These are phyloP conservation scores for Phytophthora macrochlamydospora DNA, from an alignment of 352 stramenopile species.

Conservation along the genomic window DNA sequence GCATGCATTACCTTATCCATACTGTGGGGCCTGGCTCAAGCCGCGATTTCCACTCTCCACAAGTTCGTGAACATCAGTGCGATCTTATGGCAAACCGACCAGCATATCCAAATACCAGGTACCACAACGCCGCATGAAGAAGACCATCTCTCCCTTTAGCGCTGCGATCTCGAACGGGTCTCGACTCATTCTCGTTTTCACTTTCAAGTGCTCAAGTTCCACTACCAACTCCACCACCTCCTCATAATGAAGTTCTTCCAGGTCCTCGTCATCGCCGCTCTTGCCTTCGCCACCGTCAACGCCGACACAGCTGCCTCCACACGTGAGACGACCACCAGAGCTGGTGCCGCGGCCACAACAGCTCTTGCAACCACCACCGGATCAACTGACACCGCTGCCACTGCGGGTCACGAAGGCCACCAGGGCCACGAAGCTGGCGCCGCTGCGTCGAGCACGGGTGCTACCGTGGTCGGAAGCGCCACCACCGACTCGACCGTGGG, in stretches of 20 bases:
- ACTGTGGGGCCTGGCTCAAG: no score
- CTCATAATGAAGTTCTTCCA: constrained; percentile 40
- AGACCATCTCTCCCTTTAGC: constrained; percentile 8
- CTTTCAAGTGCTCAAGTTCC: constrained; percentile 27
- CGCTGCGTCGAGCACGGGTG: constrained; percentile 4
- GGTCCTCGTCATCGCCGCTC: constrained; percentile 30
- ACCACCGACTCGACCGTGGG: constrained; percentile 13
- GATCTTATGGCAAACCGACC: no score
- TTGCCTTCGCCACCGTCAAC: constrained; percentile 27
- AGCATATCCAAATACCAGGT: no score
- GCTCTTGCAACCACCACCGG: not conserved
- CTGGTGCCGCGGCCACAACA: not conserved
- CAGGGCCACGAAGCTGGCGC: not conserved
- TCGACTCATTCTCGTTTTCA: constrained; percentile 23
- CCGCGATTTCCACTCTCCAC: no score
- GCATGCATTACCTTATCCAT: no score
- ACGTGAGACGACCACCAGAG: constrained; percentile 1
- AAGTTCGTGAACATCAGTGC: no score
- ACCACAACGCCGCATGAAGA: no score
- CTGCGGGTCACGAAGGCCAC: not conserved
- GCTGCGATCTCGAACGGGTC: not conserved
- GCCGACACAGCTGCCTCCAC: constrained; percentile 16
- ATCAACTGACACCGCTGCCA: not conserved
- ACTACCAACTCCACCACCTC: constrained; percentile 1
- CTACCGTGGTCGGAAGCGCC: constrained; percentile 6